Percentiles rank a stretch among this genome's conserved stretches.
Conservation (phyloP, 2,329 filamentous ascomycete genomes). For the Paraphaeosphaeria sporulosa region DNA sequence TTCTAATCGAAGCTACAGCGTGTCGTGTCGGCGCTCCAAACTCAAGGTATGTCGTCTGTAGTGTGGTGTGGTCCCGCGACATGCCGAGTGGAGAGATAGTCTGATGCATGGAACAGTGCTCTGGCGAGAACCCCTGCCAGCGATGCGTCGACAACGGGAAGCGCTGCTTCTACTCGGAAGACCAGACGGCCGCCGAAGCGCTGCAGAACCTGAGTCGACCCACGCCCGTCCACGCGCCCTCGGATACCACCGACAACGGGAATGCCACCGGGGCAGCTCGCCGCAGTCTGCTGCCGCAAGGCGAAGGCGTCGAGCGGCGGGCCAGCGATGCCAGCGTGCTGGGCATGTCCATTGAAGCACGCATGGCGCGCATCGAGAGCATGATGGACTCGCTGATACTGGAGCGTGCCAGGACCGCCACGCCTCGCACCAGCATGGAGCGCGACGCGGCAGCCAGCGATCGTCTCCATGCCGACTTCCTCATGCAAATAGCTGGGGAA, state of each 20-base stretch:
- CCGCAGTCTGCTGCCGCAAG: slow-evolving; percentile 30
- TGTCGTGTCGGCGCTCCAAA: slow-evolving; percentile 45
- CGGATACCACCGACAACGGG: slow-evolving; percentile 16
- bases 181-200: slow-evolving; percentile 47
- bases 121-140: slow-evolving; percentile 46
- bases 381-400: slow-evolving; percentile 47
- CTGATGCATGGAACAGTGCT: slow-evolving; percentile 33
- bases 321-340: slow-evolving; percentile 37
- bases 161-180: slow-evolving; percentile 49
- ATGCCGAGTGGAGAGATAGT: background rate
- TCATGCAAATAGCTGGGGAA: slow-evolving; percentile 33
- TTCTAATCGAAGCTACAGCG: slow-evolving; percentile 28
- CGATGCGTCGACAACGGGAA: slow-evolving; percentile 44
- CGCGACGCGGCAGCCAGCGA: slow-evolving; percentile 33
- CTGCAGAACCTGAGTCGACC: slow-evolving; percentile 48
- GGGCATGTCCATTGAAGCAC: slow-evolving; percentile 41
- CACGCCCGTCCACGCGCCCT: slow-evolving; percentile 28
- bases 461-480: slow-evolving; percentile 24
- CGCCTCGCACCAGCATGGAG: slow-evolving; percentile 36
- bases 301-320: slow-evolving; percentile 29
- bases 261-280: slow-evolving; percentile 25
- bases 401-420: slow-evolving; percentile 33
- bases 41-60: slow-evolving; percentile 37
- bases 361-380: slow-evolving; percentile 44
- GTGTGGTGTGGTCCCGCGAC: background rate